These are phyloP conservation scores for Pseudopithomyces maydicus DNA, from an alignment of 2,329 filamentous ascomycete genomes.

Conservation along the genomic window DNA sequence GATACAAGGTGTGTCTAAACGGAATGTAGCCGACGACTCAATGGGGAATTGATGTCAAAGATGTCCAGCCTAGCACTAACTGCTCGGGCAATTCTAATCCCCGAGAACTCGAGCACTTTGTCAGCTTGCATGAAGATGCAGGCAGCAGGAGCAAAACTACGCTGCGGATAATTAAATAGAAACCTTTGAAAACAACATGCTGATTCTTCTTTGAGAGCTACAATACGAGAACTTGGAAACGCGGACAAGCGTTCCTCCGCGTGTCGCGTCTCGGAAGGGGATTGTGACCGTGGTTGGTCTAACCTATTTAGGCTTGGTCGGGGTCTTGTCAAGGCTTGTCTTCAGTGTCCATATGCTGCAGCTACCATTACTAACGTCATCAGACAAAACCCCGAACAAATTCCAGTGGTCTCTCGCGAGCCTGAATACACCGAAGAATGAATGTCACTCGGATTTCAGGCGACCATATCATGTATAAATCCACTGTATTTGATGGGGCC, in stretches of 20 bases:
- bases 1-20: neutral
- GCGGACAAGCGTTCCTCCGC: too few relatives aligned
- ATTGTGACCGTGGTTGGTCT: too few relatives aligned
- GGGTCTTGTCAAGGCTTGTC: too few relatives aligned
- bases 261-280: too few relatives aligned
- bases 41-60: constrained; percentile 4
- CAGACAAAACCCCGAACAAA: neutral
- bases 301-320: too few relatives aligned
- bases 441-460: neutral
- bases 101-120: neutral
- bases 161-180: too few relatives aligned
- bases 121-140: too few relatives aligned
- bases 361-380: neutral
- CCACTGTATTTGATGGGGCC: neutral
- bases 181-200: too few relatives aligned
- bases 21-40: neutral
- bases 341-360: too few relatives aligned
- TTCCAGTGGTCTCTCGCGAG: neutral
- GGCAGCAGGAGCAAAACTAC: too few relatives aligned
- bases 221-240: too few relatives aligned
- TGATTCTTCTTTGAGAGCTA: too few relatives aligned
- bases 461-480: neutral
- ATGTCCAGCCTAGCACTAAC: neutral
- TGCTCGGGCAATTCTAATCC: constrained; percentile 1
- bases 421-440: neutral